Evolutionary conservation across 2,329 filamentous ascomycete species (phyloP).

Genomic region (Cercospora beticola): DNA sequence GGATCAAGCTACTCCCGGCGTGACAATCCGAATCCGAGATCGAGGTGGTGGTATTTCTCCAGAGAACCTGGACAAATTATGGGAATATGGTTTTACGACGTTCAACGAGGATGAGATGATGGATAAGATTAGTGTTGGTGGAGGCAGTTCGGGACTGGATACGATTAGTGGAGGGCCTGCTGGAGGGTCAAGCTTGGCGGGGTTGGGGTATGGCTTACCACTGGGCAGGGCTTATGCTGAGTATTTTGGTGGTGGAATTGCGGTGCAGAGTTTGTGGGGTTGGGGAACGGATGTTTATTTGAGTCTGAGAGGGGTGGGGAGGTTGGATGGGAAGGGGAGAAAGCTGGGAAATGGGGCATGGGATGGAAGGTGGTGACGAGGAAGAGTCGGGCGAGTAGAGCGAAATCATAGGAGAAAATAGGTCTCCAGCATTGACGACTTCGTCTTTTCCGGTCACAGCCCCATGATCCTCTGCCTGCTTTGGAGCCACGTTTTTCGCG

Average conservation of each 20-base stretch:
- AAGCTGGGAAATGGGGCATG: no score
- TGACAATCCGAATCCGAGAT: slow-evolving; percentile 93
- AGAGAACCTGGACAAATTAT: slow-evolving; percentile 80
- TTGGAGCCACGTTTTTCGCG: no score
- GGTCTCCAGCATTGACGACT: no score
- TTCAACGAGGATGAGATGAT: slow-evolving; percentile 68
- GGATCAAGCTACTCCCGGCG: slow-evolving; percentile 65
- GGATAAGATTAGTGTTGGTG: slow-evolving; percentile 46
- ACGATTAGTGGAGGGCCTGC: slow-evolving; percentile 70
- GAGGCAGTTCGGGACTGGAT: slow-evolving; percentile 67
- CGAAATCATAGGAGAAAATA: no score
- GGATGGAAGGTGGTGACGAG: background rate
- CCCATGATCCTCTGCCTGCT: no score
- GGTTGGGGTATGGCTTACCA: slow-evolving; percentile 88
- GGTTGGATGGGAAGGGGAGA: slow-evolving; percentile 18
- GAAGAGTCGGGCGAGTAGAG: no score
- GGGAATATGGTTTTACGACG: slow-evolving; percentile 97
- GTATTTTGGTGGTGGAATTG: slow-evolving; percentile 94
- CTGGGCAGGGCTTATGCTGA: slow-evolving; percentile 91
- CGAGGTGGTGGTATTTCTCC: slow-evolving; percentile 90
- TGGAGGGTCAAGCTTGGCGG: slow-evolving; percentile 77
- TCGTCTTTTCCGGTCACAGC: no score
- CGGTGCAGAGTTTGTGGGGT: slow-evolving; percentile 90
- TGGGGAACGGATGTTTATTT: slow-evolving; percentile 77
- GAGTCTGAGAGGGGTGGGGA: slow-evolving; percentile 61